These are phyloP conservation scores for Teunomyces barrocoloradensis DNA, from an alignment of 805 yeast genomes.

Conservation along the genomic window DNA sequence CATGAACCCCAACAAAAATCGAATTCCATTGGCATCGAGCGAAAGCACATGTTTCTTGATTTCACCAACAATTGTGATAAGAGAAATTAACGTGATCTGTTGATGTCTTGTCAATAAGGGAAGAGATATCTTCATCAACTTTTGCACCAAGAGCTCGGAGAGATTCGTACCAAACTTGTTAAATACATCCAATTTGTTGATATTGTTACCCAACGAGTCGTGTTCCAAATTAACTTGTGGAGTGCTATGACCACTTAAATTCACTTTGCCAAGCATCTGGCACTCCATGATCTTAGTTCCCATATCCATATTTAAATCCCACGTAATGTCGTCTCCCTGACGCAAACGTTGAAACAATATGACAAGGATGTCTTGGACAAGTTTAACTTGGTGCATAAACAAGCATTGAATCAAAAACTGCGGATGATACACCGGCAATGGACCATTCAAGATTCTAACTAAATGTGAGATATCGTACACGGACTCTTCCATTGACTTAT, in stretches of 20 bases:
- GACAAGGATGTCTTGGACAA: slow-evolving; percentile 57
- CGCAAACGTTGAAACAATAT: slow-evolving; percentile 54
- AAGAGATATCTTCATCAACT: slow-evolving; percentile 60
- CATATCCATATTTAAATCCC: slow-evolving; percentile 34
- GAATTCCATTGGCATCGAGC: slow-evolving; percentile 63
- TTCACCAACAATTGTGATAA: slow-evolving; percentile 61
- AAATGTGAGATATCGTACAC: slow-evolving; percentile 58
- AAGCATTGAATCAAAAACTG: slow-evolving; percentile 77
- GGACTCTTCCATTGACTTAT: slow-evolving; percentile 12
- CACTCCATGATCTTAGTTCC: slow-evolving; percentile 13
- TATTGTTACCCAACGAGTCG: neutral
- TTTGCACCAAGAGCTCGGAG: slow-evolving; percentile 52
- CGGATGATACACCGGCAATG: slow-evolving; percentile 87
- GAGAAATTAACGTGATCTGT: slow-evolving; percentile 74
- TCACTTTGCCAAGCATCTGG: neutral
- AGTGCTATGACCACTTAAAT: slow-evolving; percentile 2
- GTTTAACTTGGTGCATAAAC: slow-evolving; percentile 54
- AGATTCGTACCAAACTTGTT: slow-evolving; percentile 39
- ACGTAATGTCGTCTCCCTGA: slow-evolving; percentile 22
- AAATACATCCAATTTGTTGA: slow-evolving; percentile 6
- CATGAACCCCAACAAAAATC: slow-evolving; percentile 70
- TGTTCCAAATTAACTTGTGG: slow-evolving; percentile 1
- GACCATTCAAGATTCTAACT: slow-evolving; percentile 80
- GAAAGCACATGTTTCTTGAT: slow-evolving; percentile 44
- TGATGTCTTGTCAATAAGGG: slow-evolving; percentile 90